A percentile compares a stretch with the other conserved stretches of the same genome.
Evolutionary conservation across 2,329 filamentous ascomycete species (phyloP).

Genomic region (Colletotrichum higginsianum): DNA sequence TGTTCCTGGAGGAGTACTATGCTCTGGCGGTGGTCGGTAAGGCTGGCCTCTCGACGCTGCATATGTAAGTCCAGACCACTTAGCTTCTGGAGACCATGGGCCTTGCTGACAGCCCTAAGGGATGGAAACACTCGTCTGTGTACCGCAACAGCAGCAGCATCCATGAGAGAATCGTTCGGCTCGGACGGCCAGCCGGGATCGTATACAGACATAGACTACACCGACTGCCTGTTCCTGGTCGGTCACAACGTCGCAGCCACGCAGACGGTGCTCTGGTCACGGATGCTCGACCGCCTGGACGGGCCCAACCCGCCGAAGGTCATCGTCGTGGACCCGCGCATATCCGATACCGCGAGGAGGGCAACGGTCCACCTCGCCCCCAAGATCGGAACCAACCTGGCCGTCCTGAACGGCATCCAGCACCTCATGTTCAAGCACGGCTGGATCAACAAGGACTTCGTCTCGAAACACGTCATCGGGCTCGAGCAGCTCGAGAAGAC

Average conservation of each 20-base stretch:
- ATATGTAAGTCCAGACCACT: background rate
- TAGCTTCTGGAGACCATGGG: no score
- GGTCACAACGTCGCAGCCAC: constrained; percentile 55
- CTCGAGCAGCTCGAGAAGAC: constrained; percentile 47
- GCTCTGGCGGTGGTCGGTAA: constrained; percentile 56
- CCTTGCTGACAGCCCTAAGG: constrained; percentile 43
- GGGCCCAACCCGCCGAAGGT: constrained; percentile 54
- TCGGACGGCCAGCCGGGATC: constrained; percentile 55
- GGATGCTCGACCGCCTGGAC: constrained; percentile 52
- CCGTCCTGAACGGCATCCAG: constrained; percentile 55
- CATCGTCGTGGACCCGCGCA: constrained; percentile 54
- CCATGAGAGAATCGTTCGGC: constrained; percentile 57
- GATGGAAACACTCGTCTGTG: constrained; percentile 57
- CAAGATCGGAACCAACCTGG: constrained; percentile 54
- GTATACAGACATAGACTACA: constrained; percentile 54
- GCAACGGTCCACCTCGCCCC: constrained; percentile 54
- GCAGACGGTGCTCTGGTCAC: constrained; percentile 55
- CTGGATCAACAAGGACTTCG: constrained; percentile 52
- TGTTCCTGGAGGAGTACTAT: constrained; percentile 58
- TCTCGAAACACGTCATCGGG: constrained; percentile 49
- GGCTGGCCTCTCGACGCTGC: constrained; percentile 51
- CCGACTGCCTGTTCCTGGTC: constrained; percentile 54
- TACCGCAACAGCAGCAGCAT: constrained; percentile 55
- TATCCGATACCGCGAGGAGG: constrained; percentile 51
- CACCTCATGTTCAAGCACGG: constrained; percentile 54